phyloP scores from a whole-genome alignment of 1,284 basidiomycete species.

The Mycocalia duriaeana region DNA sequence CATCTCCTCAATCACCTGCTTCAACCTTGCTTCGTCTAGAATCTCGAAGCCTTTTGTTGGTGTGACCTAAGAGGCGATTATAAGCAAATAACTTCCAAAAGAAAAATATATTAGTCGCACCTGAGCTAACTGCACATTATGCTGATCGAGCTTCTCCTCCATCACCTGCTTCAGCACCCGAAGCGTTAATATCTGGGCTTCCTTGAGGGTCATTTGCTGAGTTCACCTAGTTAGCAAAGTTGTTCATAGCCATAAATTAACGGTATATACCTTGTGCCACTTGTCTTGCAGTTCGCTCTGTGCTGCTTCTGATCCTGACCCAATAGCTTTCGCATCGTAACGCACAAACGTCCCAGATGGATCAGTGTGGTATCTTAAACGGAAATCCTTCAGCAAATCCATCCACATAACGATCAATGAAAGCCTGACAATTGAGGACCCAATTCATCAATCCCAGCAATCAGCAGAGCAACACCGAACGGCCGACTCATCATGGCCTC shows the following conservation, averaged over 20 bases:
- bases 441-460: constrained; percentile 94
- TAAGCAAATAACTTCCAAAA: neutral
- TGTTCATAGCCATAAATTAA: too few relatives aligned
- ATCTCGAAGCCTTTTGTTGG: constrained; percentile 78
- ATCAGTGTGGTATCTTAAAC: constrained; percentile 94
- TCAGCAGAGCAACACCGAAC: constrained; percentile 95
- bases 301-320: constrained; percentile 95
- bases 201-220: constrained; percentile 88
- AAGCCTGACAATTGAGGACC: constrained; percentile 86
- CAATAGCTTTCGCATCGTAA: constrained; percentile 98
- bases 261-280: constrained; percentile 79
- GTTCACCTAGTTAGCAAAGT: too few relatives aligned
- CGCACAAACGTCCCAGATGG: constrained; percentile 98
- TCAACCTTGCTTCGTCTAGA: constrained; percentile 69
- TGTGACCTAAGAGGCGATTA: constrained; percentile 55
- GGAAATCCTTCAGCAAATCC: constrained; percentile 9
- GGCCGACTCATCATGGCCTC: constrained; percentile 99
- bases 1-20: constrained; percentile 79
- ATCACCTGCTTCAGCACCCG: constrained; percentile 97
- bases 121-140: constrained; percentile 97
- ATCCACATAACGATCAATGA: constrained; percentile 9
- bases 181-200: constrained; percentile 85
- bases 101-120: constrained; percentile 34
- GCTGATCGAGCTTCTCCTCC: constrained; percentile 98
- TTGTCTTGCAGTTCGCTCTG: constrained; percentile 97